Conservation (phyloP, 2,329 filamentous ascomycete genomes). For the Diaporthe velutina region DNA sequence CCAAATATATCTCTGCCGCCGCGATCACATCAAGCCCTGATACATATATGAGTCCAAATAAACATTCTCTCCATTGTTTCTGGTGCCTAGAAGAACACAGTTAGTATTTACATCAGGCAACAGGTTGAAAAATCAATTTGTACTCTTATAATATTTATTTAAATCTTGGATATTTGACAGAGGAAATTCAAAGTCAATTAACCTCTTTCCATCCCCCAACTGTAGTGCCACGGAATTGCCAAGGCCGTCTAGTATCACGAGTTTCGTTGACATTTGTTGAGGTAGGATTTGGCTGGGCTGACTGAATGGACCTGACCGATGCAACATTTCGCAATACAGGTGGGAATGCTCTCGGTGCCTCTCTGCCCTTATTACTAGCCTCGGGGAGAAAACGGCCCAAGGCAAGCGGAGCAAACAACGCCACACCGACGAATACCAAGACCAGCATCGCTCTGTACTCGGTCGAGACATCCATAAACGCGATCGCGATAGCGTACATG, state of each 20-base stretch:
- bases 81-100: too few species aligned
- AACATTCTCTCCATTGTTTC: too few species aligned
- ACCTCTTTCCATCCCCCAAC: not conserved
- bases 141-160: too few species aligned
- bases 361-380: not conserved
- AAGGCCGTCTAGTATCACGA: not conserved
- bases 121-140: too few species aligned
- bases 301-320: not conserved
- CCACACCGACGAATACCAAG: not conserved
- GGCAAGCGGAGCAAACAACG: not conserved
- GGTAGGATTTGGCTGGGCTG: not conserved
- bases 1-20: too few species aligned
- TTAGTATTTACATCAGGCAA: too few species aligned
- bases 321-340: not conserved
- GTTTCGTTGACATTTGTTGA: not conserved
- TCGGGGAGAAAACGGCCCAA: not conserved
- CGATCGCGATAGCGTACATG: not conserved
- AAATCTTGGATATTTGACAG: too few species aligned
- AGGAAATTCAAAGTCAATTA: not conserved
- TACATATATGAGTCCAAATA: too few species aligned
- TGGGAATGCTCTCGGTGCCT: not conserved
- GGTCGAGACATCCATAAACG: not conserved
- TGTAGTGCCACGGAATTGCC: not conserved
- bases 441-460: not conserved
- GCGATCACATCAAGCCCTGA: too few species aligned